These are phyloP conservation scores for Candida railenensis DNA, from an alignment of 805 yeast genomes.

Conservation along the genomic window DNA sequence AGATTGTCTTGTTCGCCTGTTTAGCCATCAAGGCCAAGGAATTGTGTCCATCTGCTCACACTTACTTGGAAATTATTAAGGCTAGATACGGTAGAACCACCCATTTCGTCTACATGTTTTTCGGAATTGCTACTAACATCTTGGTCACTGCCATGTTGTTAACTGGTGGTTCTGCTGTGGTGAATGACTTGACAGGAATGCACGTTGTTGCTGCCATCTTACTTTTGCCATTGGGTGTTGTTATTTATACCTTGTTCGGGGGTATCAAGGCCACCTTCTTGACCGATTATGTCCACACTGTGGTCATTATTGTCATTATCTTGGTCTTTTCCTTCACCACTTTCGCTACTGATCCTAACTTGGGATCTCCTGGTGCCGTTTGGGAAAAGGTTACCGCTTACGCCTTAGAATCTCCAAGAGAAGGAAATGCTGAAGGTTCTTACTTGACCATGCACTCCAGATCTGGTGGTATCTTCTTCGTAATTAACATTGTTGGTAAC, in stretches of 20 bases:
- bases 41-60: constrained; percentile 89
- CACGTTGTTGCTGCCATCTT: constrained; percentile 78
- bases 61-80: constrained; percentile 81
- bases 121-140: constrained; percentile 84
- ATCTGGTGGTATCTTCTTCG: constrained; percentile 86
- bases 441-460: constrained; percentile 85
- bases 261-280: constrained; percentile 47
- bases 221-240: constrained; percentile 78
- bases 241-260: constrained; percentile 41
- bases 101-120: constrained; percentile 69
- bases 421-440: constrained; percentile 82
- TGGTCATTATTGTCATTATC: constrained; percentile 70
- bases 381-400: constrained; percentile 70
- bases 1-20: constrained; percentile 81
- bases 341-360: constrained; percentile 61
- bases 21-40: constrained; percentile 86
- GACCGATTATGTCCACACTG: constrained; percentile 44
- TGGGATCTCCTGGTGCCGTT: constrained; percentile 83
- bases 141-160: constrained; percentile 90
- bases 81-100: constrained; percentile 78
- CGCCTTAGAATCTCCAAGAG: constrained; percentile 61
- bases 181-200: constrained; percentile 75
- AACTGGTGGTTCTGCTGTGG: constrained; percentile 87
- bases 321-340: constrained; percentile 79
- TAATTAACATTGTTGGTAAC: constrained; percentile 83